Evolutionary conservation across 2,329 filamentous ascomycete genomes (phyloP), one percentile per base, ranked within the genome.

Genomic region (Sporothrix luriei): DNA sequence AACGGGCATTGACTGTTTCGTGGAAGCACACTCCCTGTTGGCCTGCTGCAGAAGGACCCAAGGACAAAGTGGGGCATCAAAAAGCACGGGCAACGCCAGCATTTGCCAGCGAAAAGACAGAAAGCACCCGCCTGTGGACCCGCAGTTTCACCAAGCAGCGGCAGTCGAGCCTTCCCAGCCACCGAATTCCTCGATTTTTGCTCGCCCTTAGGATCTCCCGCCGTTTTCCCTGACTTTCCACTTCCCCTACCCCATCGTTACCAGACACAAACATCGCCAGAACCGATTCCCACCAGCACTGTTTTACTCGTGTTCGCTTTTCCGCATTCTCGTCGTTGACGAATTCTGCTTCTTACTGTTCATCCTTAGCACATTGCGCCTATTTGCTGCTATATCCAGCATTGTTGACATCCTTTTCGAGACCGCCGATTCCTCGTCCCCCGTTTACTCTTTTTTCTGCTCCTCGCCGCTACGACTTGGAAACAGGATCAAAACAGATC

Each of bases 151-250:
- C 62, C 61, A 66, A 57, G 54, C 65, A 68, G 57, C 69, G 52
- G 66, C 29, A 21, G 67, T 33, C 38, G 49, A 68, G 57, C 57
- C 33, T 66, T 61, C 70, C 70, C 70, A 71, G 70, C 70, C 70
- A 71, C 70, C 70, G 46, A 51, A 43, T 66, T 72, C 59, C 61
- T 61, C 19, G 11, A 38, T 38, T 57, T 65, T 43, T 52, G 29
- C 48, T 54, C 24, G 10, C 54, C 43, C 26, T 29, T 29, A 38
- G 46, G 49, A n/a, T 40, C 67, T 67, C 55, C 64, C 64, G 48
- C 64, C 48, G 11, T 64, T 49, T 21, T 38, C 24, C 61, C 40
- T 33, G 40, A 46, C 64, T 65, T 51, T 46, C 61, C 64, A 49
- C 55, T 59, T 38, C 43, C 38, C 49, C 40, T 38, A n/a, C 43